phyloP scores from a whole-genome alignment of 2,329 filamentous ascomycete genomes.

The Piedraia hortae region DNA sequence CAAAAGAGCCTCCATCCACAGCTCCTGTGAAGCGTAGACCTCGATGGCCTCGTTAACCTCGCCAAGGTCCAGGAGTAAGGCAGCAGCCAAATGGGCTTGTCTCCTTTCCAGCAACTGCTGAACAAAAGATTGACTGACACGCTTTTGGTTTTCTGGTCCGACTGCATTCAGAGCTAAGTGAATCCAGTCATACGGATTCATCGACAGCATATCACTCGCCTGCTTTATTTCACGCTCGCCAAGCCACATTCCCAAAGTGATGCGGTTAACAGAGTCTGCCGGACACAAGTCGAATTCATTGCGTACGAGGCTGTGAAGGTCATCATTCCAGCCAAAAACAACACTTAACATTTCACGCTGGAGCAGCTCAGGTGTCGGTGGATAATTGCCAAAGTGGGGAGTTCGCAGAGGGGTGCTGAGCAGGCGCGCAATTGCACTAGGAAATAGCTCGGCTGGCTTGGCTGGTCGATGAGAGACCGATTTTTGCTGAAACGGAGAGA shows the following conservation, averaged over 20 bases:
- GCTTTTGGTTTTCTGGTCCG: constrained; percentile 49
- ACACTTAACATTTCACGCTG: constrained; percentile 74
- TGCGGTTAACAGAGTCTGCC: constrained; percentile 44
- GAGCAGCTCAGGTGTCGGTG: constrained; percentile 36
- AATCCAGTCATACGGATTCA: constrained; percentile 94
- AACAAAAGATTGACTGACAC: constrained; percentile 70
- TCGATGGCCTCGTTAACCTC: constrained; percentile 89
- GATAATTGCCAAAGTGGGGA: constrained; percentile 23
- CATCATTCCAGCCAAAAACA: constrained; percentile 84
- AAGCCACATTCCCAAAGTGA: constrained; percentile 78
- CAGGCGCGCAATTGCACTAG: constrained; percentile 53
- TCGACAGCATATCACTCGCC: constrained; percentile 53
- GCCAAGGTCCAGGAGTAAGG: constrained; percentile 75
- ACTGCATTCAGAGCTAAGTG: constrained; percentile 73
- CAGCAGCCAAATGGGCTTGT: constrained; percentile 74
- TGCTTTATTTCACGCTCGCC: constrained; percentile 60
- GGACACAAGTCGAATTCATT: constrained; percentile 60
- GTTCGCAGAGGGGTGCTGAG: constrained; percentile 61
- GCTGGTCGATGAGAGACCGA: no score
- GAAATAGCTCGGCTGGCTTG: constrained; percentile 65
- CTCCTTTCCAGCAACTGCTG: constrained; percentile 71
- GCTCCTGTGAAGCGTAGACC: constrained; percentile 74
- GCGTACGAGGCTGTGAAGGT: constrained; percentile 51
- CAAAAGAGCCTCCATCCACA: constrained; percentile 78
- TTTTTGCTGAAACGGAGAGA: constrained; percentile 39